Evolutionary conservation across 2,329 filamentous ascomycete species (phyloP), one percentile per base, ranked within the genome.

Genomic region (Aureobasidium sp.): DNA sequence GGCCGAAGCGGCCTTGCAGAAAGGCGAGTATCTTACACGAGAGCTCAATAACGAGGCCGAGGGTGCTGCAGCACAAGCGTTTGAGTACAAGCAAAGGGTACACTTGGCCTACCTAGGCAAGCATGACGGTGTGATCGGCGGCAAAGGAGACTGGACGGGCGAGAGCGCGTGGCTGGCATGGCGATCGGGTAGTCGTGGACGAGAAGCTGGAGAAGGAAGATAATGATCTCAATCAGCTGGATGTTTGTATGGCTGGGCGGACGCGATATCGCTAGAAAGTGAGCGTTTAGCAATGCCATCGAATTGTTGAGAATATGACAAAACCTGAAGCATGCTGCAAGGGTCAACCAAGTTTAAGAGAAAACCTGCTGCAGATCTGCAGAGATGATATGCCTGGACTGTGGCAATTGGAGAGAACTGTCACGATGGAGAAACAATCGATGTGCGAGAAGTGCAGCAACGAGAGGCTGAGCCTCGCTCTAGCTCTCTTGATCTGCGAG

Each of bases 141-240:
- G 76, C 3, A 68, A 70, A 27, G 65, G 71, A 6, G 70, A 75
- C 19, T 78, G 74, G 73, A 78, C 74, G 8, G 76, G 76, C 0
- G 63, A 70, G 9, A 67, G 68, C 24, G 77, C 77, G 3, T 79
- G 76, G 77, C 39, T 78, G 40, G 76, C 76, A 0, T 79, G 76
- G 77, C 68, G 76, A 52, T 72, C 70, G 50, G 74, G 74, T 0
- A 72, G 66, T 56, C 65, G 15, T 72, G 70, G 70, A 67, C 69
- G 8, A 60, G 69, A 39, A 70, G 66, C 35, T 71, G 69, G 69
- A 64, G 70, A 24, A 56, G 68, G 35, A 70, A 66, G 62, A 29
- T 69, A 8, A 70, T 71, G 69, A 71, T 72, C 42, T 65, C 64
- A 9, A 67, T 71, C 22, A 70, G 66, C 60, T 71, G 70, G 69